A percentile compares a stretch with the other conserved stretches of the same genome.
phyloP scores from a whole-genome alignment of 768 basidiomycete genomes.

The Lentinula sp. region DNA sequence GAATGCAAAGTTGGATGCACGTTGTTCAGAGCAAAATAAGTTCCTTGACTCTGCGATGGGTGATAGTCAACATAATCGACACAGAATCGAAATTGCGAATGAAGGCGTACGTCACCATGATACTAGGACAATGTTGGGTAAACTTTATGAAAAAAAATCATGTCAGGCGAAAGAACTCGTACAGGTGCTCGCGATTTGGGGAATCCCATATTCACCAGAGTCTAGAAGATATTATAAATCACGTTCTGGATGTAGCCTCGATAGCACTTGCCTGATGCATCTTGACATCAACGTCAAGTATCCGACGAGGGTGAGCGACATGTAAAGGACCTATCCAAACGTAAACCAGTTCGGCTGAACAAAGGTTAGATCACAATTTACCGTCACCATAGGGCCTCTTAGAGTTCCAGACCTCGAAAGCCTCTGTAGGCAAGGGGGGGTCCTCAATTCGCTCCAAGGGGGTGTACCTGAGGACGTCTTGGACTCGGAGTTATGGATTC shows the following conservation, averaged over 20 bases:
- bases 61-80: background rate
- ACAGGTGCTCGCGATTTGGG: slow-evolving; percentile 1
- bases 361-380: background rate
- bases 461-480: slow-evolving; percentile 14
- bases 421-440: background rate
- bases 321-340: slow-evolving; percentile 9
- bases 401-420: background rate
- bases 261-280: slow-evolving; percentile 3
- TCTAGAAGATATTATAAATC: background rate
- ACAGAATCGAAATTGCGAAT: background rate
- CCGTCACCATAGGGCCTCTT: background rate
- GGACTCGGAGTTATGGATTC: slow-evolving; percentile 17
- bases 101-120: background rate
- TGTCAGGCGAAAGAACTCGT: slow-evolving; percentile 2
- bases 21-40: background rate
- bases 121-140: background rate
- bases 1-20: slow-evolving; percentile 19
- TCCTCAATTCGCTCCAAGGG: background rate
- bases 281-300: slow-evolving; percentile 7
- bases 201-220: slow-evolving; percentile 7
- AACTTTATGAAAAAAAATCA: background rate
- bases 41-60: background rate
- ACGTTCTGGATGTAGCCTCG: background rate
- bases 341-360: background rate
- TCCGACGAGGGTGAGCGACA: slow-evolving; percentile 7